phyloP scores from a whole-genome alignment of 2,329 filamentous ascomycete species.

The Fusarium veterinarium region DNA sequence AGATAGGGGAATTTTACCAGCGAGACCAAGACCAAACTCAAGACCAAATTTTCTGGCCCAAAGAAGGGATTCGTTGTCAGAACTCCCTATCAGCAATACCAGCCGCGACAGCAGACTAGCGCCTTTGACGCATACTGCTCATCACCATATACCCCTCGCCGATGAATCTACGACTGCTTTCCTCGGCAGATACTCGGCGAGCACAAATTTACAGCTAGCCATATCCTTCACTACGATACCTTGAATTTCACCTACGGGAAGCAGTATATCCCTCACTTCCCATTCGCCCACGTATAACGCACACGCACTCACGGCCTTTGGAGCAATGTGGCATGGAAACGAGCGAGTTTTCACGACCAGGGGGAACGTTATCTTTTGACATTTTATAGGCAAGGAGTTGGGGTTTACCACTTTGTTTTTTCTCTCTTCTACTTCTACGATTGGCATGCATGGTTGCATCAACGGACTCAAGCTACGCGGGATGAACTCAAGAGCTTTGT shows the following conservation, averaged over 20 bases:
- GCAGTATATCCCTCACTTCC: constrained; percentile 15
- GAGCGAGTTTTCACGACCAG: constrained; percentile 16
- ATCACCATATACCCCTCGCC: constrained; percentile 26
- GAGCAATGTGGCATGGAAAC: constrained; percentile 32
- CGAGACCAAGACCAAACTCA: constrained; percentile 32
- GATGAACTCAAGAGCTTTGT: constrained; percentile 24
- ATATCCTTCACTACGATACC: constrained; percentile 10
- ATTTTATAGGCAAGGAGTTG: constrained; percentile 40
- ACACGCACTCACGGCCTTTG: constrained; percentile 34
- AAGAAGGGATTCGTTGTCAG: constrained; percentile 22
- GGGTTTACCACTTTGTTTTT: constrained; percentile 24
- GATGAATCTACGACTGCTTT: constrained; percentile 13
- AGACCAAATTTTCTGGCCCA: constrained; percentile 16
- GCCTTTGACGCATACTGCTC: constrained; percentile 14
- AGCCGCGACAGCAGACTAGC: constrained; percentile 9
- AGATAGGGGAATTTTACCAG: constrained; percentile 48
- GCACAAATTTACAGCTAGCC: constrained; percentile 10
- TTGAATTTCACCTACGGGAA: constrained; percentile 25
- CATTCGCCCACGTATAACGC: constrained; percentile 26
- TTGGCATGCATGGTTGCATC: constrained; percentile 39
- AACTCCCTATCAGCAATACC: constrained; percentile 23
- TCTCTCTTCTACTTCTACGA: constrained; percentile 24
- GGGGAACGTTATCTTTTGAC: constrained; percentile 29
- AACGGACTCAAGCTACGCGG: constrained; percentile 29
- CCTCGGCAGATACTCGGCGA: constrained; percentile 9